These are phyloP conservation scores for Colletotrichum liaoningense DNA, from an alignment of 2,329 filamentous ascomycete species.

Conservation along the genomic window DNA sequence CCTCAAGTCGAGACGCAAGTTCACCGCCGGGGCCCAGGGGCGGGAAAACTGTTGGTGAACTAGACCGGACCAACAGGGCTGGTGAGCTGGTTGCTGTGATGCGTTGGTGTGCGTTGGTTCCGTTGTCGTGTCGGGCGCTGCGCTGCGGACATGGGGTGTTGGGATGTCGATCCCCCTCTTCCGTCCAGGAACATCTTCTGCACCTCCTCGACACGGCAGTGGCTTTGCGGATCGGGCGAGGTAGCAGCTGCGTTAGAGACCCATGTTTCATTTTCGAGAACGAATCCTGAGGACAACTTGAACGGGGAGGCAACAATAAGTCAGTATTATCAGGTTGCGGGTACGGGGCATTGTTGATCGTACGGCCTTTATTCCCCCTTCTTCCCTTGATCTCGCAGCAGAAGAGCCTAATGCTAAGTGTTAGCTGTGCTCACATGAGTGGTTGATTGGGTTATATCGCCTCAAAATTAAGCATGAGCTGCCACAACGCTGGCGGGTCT, in stretches of 20 bases:
- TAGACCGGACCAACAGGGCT: background rate
- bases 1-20: constrained; percentile 19
- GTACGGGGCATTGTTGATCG: background rate
- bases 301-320: background rate
- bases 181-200: background rate
- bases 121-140: background rate
- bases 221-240: background rate
- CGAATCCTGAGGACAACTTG: constrained; percentile 8
- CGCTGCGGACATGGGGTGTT: background rate
- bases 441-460: background rate
- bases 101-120: background rate
- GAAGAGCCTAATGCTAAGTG: background rate
- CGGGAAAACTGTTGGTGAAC: background rate
- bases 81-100: background rate
- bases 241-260: background rate
- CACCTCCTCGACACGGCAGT: constrained; percentile 27
- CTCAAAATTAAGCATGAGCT: constrained; percentile 23
- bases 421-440: background rate
- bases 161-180: background rate
- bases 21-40: background rate
- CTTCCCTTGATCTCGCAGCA: background rate
- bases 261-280: constrained; percentile 3
- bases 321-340: background rate
- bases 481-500: background rate
- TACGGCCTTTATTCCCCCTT: background rate